phyloP scores from a whole-genome alignment of 768 basidiomycete genomes.

The Trametes cubensis region DNA sequence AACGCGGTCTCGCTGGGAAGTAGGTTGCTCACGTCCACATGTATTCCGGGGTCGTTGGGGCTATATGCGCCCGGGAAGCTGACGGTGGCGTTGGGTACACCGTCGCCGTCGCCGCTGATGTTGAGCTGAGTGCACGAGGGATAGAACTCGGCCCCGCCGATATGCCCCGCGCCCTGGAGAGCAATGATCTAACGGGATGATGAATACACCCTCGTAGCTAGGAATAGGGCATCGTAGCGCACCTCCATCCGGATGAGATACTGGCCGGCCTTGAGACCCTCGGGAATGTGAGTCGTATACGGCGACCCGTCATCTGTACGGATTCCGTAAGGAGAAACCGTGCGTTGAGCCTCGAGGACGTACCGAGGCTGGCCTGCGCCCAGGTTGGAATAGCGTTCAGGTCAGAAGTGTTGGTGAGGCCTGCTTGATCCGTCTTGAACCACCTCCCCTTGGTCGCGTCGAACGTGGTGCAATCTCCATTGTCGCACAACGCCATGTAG shows the following conservation, averaged over 20 bases:
- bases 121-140: slow-evolving; percentile 61
- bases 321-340: not conserved
- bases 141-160: slow-evolving; percentile 77
- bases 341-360: not conserved
- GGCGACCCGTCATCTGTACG: not conserved
- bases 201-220: not conserved
- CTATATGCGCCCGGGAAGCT: slow-evolving; percentile 73
- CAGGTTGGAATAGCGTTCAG: not conserved
- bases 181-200: slow-evolving; percentile 37
- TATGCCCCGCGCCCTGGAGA: slow-evolving; percentile 26
- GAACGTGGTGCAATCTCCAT: slow-evolving; percentile 60
- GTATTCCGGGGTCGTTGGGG: slow-evolving; percentile 71
- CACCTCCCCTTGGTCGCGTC: slow-evolving; percentile 60
- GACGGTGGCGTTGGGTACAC: slow-evolving; percentile 52
- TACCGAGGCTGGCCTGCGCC: not conserved
- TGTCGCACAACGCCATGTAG: slow-evolving; percentile 66
- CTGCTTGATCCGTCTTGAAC: slow-evolving; percentile 48
- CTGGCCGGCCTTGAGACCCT: slow-evolving; percentile 60
- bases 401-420: slow-evolving; percentile 39
- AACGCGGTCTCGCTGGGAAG: not conserved
- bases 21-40: slow-evolving; percentile 35
- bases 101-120: slow-evolving; percentile 57
- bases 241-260: slow-evolving; percentile 70
- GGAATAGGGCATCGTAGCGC: not conserved
- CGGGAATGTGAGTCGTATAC: slow-evolving; percentile 8